Base-by-base conservation (phyloP, 208 protist species). In the Acanthamoeba divionensis region DNA sequence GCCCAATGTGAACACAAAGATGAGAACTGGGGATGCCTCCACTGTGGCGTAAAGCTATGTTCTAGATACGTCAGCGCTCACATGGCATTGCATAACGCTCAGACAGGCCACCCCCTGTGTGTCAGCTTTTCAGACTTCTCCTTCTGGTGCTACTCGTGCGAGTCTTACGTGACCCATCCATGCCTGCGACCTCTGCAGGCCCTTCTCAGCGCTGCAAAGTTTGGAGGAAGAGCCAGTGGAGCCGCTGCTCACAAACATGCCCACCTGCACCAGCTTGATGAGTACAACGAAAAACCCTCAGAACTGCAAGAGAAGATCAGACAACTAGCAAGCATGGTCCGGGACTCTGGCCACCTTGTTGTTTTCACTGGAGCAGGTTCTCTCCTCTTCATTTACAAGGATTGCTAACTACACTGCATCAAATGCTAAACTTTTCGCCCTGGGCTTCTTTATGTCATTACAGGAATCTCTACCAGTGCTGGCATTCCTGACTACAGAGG, bases 401-500 rank as follows among this genome's bases (percentile, higher is more conserved):
- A 15, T 57, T 57, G 15, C 52, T 57, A 57, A 21, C 15, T 15
- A 57, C 52, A 15, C 52, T n/a, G n/a, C n/a, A n/a, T n/a, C n/a
- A n/a, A n/a, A n/a, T n/a, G n/a, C n/a, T n/a, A n/a, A n/a, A n/a
- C n/a, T n/a, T n/a, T n/a, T n/a, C n/a, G n/a, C n/a, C n/a, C n/a
- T n/a, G n/a, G n/a, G n/a, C n/a, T n/a, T n/a, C n/a, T n/a, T n/a
- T 57, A 15, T 21, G 18, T 57, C 52, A 15, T 57, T 57, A 15
- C 15, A 15, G 91, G 91, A 21, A 92, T 93, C 31, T 79, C 50
- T 33, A 93, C 91, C 8, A 60, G 62, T 1, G 89, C 91, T n/a
- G 91, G 87, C 57, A 82, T 85, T 13, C 73, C 66, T 21, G 91
- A 93, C 86, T 93, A 85, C 47, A 67, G 91, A 77, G 91, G 91